phyloP scores from a whole-genome alignment of 225 moss, liverwort and hornwort genomes.

The Antitrichia curtipendula region DNA sequence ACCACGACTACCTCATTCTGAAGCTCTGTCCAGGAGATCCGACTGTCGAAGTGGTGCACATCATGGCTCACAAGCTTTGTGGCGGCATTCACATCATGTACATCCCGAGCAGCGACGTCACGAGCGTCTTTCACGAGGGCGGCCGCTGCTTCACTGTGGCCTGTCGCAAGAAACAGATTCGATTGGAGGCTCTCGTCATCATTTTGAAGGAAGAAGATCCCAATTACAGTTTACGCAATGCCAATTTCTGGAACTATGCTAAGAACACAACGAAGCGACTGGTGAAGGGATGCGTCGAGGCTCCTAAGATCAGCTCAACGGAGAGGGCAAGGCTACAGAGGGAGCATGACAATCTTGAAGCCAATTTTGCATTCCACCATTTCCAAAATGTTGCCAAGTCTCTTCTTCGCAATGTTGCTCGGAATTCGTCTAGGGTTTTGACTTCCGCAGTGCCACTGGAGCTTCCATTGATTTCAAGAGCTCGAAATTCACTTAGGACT shows the following conservation, averaged over 20 bases:
- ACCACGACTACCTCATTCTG: conserved; percentile 20
- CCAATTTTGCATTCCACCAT: background rate
- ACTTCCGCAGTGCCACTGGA: background rate
- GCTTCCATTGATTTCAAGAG: background rate
- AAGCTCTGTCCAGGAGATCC: background rate
- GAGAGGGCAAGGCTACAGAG: background rate
- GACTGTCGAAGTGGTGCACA: background rate
- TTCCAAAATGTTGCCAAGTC: conserved; percentile 10
- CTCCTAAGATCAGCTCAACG: background rate
- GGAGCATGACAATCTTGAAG: conserved; percentile 4
- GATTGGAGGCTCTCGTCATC: background rate
- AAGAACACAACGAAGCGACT: conserved; percentile 8
- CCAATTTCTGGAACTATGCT: conserved; percentile 19
- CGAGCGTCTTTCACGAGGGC: conserved; percentile 3
- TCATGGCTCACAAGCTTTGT: conserved; percentile 13
- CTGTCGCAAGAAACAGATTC: background rate
- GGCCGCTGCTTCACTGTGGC: background rate
- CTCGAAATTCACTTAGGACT: background rate
- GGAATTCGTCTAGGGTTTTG: background rate
- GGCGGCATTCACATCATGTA: conserved; percentile 6
- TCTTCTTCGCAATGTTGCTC: background rate
- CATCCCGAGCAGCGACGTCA: background rate
- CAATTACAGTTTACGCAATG: conserved; percentile 2
- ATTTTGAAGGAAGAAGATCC: conserved; percentile 14
- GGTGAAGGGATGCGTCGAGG: background rate